Evolutionary conservation across 306 rosid species (phyloP).

Genomic region (Potentilla sterilis): DNA sequence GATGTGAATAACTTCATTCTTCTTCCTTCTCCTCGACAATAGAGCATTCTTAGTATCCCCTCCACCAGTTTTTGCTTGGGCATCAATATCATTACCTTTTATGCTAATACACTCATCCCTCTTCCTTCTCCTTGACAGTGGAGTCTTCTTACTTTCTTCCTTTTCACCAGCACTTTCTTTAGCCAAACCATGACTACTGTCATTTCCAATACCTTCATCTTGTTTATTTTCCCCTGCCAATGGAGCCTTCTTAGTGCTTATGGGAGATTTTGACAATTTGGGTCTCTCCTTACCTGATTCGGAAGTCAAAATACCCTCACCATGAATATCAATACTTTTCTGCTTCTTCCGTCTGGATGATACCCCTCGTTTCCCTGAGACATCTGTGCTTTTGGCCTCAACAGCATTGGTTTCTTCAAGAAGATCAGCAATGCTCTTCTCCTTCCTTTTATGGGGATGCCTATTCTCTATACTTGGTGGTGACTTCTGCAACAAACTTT

Average conservation of each 20-base stretch:
- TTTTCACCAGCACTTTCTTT: background rate
- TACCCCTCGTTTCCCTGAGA: conserved; percentile 25
- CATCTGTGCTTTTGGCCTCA: conserved; percentile 26
- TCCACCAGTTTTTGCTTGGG: conserved; percentile 9
- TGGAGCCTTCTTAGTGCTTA: background rate
- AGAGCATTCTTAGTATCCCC: conserved; percentile 27
- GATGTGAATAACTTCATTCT: conserved; percentile 20
- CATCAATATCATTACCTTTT: background rate
- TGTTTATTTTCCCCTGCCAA: background rate
- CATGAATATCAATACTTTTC: conserved; percentile 29
- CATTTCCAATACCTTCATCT: background rate
- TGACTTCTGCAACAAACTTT: conserved; percentile 10
- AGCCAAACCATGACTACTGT: background rate
- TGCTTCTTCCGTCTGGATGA: conserved; percentile 36
- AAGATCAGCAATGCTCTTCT: conserved; percentile 74
- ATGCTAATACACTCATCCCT: background rate
- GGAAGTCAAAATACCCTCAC: background rate
- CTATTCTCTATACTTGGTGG: conserved; percentile 31
- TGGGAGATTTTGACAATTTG: conserved; percentile 21
- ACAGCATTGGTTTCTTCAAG: conserved; percentile 42
- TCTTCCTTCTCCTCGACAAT: conserved; percentile 24
- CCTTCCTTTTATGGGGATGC: conserved; percentile 52
- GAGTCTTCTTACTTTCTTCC: conserved; percentile 10
- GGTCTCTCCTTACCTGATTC: conserved; percentile 27
- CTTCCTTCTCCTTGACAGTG: conserved; percentile 4